Percentiles rank a stretch among this genome's conserved stretches.
phyloP scores from a whole-genome alignment of 805 yeast species.

The Yamadazyma sp. region DNA sequence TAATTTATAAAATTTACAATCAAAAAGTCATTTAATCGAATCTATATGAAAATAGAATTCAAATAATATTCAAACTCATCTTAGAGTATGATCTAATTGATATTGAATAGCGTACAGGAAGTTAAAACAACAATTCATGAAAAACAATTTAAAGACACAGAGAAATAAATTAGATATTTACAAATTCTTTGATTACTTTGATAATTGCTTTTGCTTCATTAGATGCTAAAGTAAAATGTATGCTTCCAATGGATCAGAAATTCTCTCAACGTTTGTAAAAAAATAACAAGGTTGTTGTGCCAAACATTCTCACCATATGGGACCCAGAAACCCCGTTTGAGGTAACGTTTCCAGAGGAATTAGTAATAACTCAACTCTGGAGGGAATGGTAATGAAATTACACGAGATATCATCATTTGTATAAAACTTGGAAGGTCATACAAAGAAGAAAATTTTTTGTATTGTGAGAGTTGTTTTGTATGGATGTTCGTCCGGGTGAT shows the following conservation, averaged over 20 bases:
- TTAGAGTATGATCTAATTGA: too few species aligned
- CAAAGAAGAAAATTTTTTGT: conserved; percentile 16
- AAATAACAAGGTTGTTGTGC: conserved; percentile 51
- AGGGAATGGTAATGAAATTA: conserved; percentile 44
- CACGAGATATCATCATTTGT: conserved; percentile 63
- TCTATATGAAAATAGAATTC: too few species aligned
- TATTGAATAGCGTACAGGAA: too few species aligned
- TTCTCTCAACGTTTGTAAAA: conserved; percentile 41
- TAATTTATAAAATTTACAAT: background rate
- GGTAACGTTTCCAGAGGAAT: conserved; percentile 33
- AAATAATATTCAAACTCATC: too few species aligned
- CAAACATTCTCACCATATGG: conserved; percentile 46
- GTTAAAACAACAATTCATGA: too few species aligned
- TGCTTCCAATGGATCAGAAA: conserved; percentile 39
- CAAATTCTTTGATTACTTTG: too few species aligned
- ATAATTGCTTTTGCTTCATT: too few species aligned
- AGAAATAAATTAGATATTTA: too few species aligned
- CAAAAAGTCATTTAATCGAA: too few species aligned
- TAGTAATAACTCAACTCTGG: conserved; percentile 35
- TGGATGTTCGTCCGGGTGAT: conserved; percentile 10
- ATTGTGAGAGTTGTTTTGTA: conserved; percentile 2
- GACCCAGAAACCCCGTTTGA: conserved; percentile 38
- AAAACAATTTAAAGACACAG: too few species aligned
- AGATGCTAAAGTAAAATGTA: background rate
- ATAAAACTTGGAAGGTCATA: conserved; percentile 68